Percentiles rank a stretch among this genome's conserved stretches.
These are phyloP conservation scores for Penicillium turbatum DNA, from an alignment of 495 filamentous ascomycete species.

Conservation along the genomic window DNA sequence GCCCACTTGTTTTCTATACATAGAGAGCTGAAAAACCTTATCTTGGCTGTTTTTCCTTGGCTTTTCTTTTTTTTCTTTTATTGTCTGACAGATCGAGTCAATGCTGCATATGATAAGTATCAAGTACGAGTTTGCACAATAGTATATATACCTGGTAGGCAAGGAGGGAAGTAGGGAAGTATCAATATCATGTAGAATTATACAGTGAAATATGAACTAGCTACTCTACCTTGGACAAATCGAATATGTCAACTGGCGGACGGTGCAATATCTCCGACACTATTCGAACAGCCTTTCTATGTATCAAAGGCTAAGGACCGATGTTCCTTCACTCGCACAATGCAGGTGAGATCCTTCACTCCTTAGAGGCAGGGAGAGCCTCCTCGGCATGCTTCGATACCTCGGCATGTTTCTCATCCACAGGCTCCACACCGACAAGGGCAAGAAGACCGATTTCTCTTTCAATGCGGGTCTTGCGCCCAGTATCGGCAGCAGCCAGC, in stretches of 20 bases:
- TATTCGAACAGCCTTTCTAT: not conserved
- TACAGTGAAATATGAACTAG: too few relatives aligned
- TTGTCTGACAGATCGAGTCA: not conserved
- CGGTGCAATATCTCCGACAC: not conserved
- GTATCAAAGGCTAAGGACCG: not conserved
- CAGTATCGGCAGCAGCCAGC: constrained; percentile 31
- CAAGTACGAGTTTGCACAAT: not conserved
- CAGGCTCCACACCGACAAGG: constrained; percentile 23
- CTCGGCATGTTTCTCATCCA: constrained; percentile 11
- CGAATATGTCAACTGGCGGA: not conserved
- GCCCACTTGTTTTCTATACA: not conserved
- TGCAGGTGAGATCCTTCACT: not conserved
- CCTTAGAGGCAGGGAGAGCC: not conserved
- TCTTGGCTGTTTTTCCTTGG: not conserved
- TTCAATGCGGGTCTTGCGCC: constrained; percentile 32
- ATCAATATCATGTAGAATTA: too few relatives aligned
- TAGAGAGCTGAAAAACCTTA: not conserved
- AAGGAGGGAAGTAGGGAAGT: not conserved
- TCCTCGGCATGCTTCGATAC: constrained; percentile 8
- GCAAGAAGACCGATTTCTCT: constrained; percentile 32
- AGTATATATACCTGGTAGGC: not conserved
- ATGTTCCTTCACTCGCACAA: not conserved
- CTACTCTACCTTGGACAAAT: not conserved
- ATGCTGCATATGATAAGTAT: constrained; percentile 5
- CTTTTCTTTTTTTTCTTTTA: not conserved